Conservation (phyloP, 1,284 basidiomycete species). For the Neonothopanus nambi region DNA sequence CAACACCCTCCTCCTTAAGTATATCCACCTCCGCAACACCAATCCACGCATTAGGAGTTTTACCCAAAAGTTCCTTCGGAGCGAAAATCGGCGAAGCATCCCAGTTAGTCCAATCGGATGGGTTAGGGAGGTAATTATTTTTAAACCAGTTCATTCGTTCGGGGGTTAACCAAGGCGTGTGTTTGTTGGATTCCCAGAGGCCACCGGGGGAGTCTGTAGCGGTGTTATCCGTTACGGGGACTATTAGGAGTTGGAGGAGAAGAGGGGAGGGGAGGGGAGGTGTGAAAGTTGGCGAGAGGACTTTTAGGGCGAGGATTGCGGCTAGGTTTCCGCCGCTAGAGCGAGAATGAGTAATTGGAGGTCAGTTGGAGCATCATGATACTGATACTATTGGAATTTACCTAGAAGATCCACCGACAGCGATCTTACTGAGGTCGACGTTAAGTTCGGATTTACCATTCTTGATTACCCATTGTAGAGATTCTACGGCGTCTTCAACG, state of each 20-base stretch:
- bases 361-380: too few relatives aligned
- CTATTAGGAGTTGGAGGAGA: conserved; percentile 64
- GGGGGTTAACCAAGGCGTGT: conserved; percentile 61
- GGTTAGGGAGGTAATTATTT: conserved; percentile 64
- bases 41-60: conserved; percentile 61
- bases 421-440: conserved; percentile 27
- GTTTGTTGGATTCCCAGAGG: conserved; percentile 56
- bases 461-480: conserved; percentile 61
- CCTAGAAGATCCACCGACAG: conserved; percentile 71
- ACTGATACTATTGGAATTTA: conserved; percentile 21
- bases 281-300: conserved; percentile 36
- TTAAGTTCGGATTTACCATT: conserved; percentile 41
- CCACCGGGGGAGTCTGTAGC: conserved; percentile 33
- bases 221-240: conserved; percentile 75
- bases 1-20: conserved; percentile 64
- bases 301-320: conserved; percentile 65
- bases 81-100: conserved; percentile 71
- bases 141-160: conserved; percentile 75
- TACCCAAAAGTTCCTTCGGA: conserved; percentile 51
- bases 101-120: conserved; percentile 60
- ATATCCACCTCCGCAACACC: conserved; percentile 68
- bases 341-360: neutral
- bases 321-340: conserved; percentile 72
- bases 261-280: conserved; percentile 51
- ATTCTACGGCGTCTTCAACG: conserved; percentile 69